Percentiles rank a stretch among this genome's conserved stretches.
Evolutionary conservation across 805 yeast species (phyloP).

Genomic region (Nakazawaea siamensis): DNA sequence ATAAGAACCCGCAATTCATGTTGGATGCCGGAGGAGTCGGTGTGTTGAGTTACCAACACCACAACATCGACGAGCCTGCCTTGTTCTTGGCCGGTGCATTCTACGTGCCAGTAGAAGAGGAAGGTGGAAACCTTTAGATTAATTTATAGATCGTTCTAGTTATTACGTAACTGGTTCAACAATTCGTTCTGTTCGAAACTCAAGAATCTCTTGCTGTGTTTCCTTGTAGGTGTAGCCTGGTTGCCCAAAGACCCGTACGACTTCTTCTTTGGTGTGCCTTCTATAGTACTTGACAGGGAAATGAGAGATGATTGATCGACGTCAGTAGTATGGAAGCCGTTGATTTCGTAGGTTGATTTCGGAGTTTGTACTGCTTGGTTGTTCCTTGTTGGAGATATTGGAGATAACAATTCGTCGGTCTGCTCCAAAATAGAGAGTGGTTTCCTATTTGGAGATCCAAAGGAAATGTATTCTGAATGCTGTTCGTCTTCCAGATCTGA

Average conservation of each 20-base stretch:
- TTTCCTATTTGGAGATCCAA: conserved; percentile 30
- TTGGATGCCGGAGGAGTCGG: conserved; percentile 96
- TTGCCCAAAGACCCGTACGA: conserved; percentile 8
- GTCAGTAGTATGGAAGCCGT: conserved; percentile 9
- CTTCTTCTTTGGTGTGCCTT: conserved; percentile 4
- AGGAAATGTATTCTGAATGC: conserved; percentile 27
- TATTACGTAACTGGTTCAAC: conserved; percentile 32
- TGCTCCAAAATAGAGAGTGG: not conserved
- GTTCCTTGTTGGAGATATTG: conserved; percentile 4
- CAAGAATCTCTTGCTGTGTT: conserved; percentile 26
- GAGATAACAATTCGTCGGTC: conserved; percentile 1
- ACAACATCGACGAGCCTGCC: conserved; percentile 81
- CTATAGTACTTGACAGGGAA: conserved; percentile 4
- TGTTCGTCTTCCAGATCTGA: conserved; percentile 12
- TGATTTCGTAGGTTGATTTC: conserved; percentile 6
- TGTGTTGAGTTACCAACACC: conserved; percentile 84
- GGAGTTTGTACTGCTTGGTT: too few relatives aligned
- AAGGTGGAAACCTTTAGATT: conserved; percentile 22
- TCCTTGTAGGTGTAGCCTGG: not conserved
- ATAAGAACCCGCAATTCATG: conserved; percentile 68
- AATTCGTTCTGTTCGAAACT: conserved; percentile 49
- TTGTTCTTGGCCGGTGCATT: conserved; percentile 79
- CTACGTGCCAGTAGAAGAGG: conserved; percentile 59
- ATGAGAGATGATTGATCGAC: conserved; percentile 8
- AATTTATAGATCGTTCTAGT: not conserved